Base-by-base conservation (phyloP, 2,329 filamentous ascomycete genomes). In the Penicillium sp. region DNA sequence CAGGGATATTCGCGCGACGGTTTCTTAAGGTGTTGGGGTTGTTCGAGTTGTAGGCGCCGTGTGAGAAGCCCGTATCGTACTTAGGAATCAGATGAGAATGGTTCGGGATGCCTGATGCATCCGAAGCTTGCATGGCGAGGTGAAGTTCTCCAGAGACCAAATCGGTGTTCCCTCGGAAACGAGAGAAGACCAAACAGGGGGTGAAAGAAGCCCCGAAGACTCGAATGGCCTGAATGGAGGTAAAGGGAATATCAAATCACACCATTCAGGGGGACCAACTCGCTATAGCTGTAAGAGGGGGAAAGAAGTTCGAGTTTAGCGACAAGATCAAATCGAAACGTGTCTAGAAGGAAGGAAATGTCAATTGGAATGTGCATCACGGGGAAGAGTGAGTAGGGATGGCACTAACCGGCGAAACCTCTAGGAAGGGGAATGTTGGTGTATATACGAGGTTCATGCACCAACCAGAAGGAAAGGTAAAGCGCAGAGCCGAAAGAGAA, bases 11-110 rank as follows among this genome's bases (percentile, higher is more conserved):
- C 52, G 70, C 70, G 59, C 89, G 81, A 62, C 90, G 86, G 65
- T 95, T 95, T 51, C 88, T 87, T 60, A 34, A 16, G 14, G 81
- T 79, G 47, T 77, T 51, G 38, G 50, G 74, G 59, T 82, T 79
- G 72, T 95, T 94, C 47, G 87, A 91, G 64, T 84, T 84, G 72
- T 94, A 96, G 49, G 90, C 89, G 56, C 87, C 89, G 68, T 95
- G 89, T 40, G 90, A 95, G 72, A 95, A 95, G 55, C 89, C 89
- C 39, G 88, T 93, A 60, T 87, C 78, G 55, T 86, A 86, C 54
- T 57, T 58, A 46, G 87, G 82, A 58, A 74, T 75, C 61, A 85
- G 85, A 73, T 81, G 87, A 64, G 68, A 72, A 65, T 61, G 68
- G 65, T 74, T 79, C 58, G 76, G 77, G 56, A 80, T 77, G 58